Conservation (phyloP, 345 rosid genomes). For the Brassica cretica region DNA sequence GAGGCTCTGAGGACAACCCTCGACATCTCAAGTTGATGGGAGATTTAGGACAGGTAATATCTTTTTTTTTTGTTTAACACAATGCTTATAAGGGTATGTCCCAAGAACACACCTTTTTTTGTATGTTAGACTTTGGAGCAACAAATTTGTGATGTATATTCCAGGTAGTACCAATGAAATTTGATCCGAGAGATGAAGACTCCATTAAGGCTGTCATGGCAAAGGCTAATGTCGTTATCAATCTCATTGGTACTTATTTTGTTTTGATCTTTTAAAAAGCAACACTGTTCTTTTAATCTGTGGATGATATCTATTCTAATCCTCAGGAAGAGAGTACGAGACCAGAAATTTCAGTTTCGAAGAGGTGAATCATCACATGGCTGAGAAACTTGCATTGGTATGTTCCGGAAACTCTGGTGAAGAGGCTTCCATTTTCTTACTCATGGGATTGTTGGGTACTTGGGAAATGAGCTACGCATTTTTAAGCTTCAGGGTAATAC, state of each 20-base stretch:
- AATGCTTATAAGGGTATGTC: background rate
- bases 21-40: conserved; percentile 99
- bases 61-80: background rate
- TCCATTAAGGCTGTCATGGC: conserved; percentile 98
- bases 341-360: conserved; percentile 96
- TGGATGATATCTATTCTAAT: conserved; percentile 17
- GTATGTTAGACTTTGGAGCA: background rate
- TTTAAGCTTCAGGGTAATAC: background rate
- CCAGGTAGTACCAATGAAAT: conserved; percentile 96
- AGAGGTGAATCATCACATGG: conserved; percentile 81
- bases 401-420: conserved; percentile 27
- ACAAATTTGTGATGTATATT: conserved; percentile 11
- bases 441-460: conserved; percentile 11
- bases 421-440: conserved; percentile 1
- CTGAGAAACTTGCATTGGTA: conserved; percentile 84
- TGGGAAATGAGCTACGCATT: conserved; percentile 6
- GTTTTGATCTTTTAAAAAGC: background rate
- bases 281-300: background rate
- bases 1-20: conserved; percentile 88
- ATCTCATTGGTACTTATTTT: conserved; percentile 73
- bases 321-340: conserved; percentile 84
- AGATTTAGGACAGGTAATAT: conserved; percentile 89
- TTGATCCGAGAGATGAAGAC: conserved; percentile 82
- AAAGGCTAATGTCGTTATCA: conserved; percentile 95
- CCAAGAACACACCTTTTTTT: background rate